phyloP scores from a whole-genome alignment of 192 early-diverging fungal genomes.

The Coemansia sp. region DNA sequence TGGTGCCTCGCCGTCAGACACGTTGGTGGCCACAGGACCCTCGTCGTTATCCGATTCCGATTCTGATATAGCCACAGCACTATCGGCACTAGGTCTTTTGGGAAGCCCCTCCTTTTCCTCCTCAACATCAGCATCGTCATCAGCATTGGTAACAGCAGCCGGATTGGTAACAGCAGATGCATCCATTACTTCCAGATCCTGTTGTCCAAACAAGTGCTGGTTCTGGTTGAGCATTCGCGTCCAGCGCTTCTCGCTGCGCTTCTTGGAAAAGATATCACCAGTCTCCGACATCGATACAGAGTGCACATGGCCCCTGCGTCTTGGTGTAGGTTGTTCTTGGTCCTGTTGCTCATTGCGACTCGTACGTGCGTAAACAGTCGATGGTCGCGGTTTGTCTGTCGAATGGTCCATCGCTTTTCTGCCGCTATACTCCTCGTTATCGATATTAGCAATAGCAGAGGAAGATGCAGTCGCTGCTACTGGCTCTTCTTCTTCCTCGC shows the following conservation, averaged over 20 bases:
- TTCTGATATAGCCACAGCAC: too few species aligned
- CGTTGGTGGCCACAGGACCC: too few species aligned
- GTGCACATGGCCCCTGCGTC: conserved; percentile 1
- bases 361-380: neutral
- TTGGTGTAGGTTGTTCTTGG: neutral
- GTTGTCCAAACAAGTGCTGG: conserved; percentile 37
- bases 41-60: too few species aligned
- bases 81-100: too few species aligned
- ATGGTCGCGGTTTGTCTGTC: neutral
- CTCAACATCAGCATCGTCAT: neutral
- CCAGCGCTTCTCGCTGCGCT: conserved; percentile 43
- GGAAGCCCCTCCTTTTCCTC: too few species aligned
- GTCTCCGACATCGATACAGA: conserved; percentile 18
- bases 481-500: too few species aligned
- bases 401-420: too few species aligned
- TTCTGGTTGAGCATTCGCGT: conserved; percentile 43
- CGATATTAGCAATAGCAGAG: too few species aligned
- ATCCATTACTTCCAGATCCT: conserved; percentile 1
- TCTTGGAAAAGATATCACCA: conserved; percentile 21
- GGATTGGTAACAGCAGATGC: neutral
- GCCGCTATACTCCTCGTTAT: too few species aligned
- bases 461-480: too few species aligned
- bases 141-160: neutral
- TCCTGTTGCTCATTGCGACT: neutral
- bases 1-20: too few species aligned